These are phyloP conservation scores for Gossypium mustelinum DNA, from an alignment of 345 rosid species.

Conservation along the genomic window DNA sequence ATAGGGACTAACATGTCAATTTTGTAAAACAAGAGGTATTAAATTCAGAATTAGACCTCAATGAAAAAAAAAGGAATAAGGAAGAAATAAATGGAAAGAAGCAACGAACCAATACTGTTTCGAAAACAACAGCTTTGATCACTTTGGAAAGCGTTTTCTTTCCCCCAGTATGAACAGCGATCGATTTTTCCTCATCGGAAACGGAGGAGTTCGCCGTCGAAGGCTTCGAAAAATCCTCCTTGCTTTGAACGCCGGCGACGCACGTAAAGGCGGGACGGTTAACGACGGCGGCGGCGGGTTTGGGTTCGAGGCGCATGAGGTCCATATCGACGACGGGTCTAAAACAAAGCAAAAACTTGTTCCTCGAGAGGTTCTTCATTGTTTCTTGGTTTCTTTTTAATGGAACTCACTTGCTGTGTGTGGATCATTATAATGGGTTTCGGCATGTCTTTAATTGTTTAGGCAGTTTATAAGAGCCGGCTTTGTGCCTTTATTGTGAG, in stretches of 20 bases:
- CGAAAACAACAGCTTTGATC: conserved; percentile 37
- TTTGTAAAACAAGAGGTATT: too few relatives aligned
- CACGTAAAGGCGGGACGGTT: not conserved
- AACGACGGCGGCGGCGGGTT: not conserved
- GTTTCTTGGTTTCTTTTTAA: not conserved
- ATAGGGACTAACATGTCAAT: too few relatives aligned
- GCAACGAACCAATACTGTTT: conserved; percentile 30
- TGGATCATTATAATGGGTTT: not conserved
- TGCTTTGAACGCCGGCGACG: not conserved
- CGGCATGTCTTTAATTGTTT: not conserved
- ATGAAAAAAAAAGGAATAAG: not conserved
- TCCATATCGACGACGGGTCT: conserved; percentile 37
- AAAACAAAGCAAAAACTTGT: conserved; percentile 40
- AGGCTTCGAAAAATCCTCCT: not conserved
- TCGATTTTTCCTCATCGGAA: conserved; percentile 5
- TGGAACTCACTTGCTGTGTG: not conserved
- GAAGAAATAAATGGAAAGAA: too few relatives aligned
- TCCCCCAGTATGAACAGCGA: conserved; percentile 1
- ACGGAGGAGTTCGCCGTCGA: not conserved
- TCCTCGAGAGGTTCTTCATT: conserved; percentile 35
- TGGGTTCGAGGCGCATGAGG: conserved; percentile 5
- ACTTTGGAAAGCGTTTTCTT: conserved; percentile 28
- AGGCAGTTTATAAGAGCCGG: not conserved
- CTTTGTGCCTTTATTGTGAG: not conserved
- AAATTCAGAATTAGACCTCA: not conserved